Base-by-base conservation (phyloP, 2,329 filamentous ascomycete genomes). In the Claviceps cyperi region DNA sequence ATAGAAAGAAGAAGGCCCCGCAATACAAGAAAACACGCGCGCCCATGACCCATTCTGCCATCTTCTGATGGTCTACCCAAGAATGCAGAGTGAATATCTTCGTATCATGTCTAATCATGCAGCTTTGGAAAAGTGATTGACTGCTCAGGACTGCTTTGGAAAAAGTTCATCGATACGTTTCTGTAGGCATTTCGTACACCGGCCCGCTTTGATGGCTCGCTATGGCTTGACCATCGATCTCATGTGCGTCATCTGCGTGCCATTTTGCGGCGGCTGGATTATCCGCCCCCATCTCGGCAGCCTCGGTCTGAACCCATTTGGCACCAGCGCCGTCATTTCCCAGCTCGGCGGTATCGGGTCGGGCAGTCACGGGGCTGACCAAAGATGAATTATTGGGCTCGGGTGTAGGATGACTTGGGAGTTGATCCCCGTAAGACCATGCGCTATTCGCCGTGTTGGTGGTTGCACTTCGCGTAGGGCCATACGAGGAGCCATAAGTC, bases 151-250 rank as follows among this genome's bases (percentile, higher is more conserved):
- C 21, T 46, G 44, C 17, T 46, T 32, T 14, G n/a, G n/a, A n/a
- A n/a, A n/a, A n/a, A n/a, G 35, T 11, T 17, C 60, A 70, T 51
- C 61, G 60, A 54, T 68, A 70, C 32, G 51, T 54, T 54, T 69
- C 62, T 13, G 63, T 56, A 3, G 68, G 65, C 69, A 71, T 71
- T 60, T 71, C 69, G 51, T 67, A 71, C 5, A 71, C 66, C 1
- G 64, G 64, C 1, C 63, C 64, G 38, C 55, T 65, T 54, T 60
- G 62, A 54, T 57, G 64, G 55, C 49, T 57, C 55, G 61, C 54
- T 5, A 67, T 59, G 32, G 64, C 57, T 43, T 63, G 58, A 45
- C 65, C 59, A 50, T 69, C 67, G 51, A 69, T 68, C 59, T 70
- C 67, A 3, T 65, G 58, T 3, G 67, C 66, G 43, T 63, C 56